These are phyloP conservation scores for Papiliotrema flavescens DNA, from an alignment of 1,284 basidiomycete species.

Conservation along the genomic window DNA sequence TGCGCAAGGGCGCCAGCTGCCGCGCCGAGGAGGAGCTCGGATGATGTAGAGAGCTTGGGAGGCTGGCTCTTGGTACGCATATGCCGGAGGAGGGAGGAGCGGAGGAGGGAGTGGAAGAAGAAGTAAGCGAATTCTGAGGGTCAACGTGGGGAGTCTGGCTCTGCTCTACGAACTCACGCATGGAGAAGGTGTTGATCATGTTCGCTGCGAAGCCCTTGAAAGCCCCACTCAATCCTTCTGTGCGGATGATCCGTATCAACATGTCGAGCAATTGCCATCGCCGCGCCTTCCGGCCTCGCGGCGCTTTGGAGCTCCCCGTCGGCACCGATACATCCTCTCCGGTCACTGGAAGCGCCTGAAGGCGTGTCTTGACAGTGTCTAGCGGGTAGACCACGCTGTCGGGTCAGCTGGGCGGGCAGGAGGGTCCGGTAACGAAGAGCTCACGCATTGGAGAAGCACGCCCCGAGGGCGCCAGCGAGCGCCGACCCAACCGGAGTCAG, in stretches of 20 bases:
- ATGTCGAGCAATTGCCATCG: constrained; percentile 58
- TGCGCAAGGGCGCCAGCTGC: constrained; percentile 91
- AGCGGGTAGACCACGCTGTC: constrained; percentile 86
- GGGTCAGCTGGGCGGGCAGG: background rate
- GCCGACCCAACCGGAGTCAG: constrained; percentile 90
- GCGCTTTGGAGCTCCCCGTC: background rate
- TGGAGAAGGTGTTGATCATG: constrained; percentile 96
- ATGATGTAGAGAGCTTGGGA: constrained; percentile 62
- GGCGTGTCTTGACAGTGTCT: constrained; percentile 93
- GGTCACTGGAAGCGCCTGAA: constrained; percentile 63
- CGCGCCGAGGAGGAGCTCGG: constrained; percentile 85
- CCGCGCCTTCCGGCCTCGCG: background rate
- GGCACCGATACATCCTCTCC: background rate
- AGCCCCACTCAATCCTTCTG: constrained; percentile 74
- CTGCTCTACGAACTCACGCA: too few relatives aligned
- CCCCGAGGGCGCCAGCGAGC: constrained; percentile 89
- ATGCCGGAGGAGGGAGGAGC: constrained; percentile 50
- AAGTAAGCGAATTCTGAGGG: constrained; percentile 93
- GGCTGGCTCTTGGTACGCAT: constrained; percentile 38
- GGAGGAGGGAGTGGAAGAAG: constrained; percentile 94
- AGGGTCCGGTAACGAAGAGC: constrained; percentile 43
- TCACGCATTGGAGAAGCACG: constrained; percentile 87
- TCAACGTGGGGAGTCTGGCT: too few relatives aligned
- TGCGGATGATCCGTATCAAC: constrained; percentile 65
- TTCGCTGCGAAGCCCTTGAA: constrained; percentile 96